Evolutionary conservation across 1,139 yeast species (phyloP), one percentile per base, ranked within the genome.

Genomic region (Yamadazyma dendronema): DNA sequence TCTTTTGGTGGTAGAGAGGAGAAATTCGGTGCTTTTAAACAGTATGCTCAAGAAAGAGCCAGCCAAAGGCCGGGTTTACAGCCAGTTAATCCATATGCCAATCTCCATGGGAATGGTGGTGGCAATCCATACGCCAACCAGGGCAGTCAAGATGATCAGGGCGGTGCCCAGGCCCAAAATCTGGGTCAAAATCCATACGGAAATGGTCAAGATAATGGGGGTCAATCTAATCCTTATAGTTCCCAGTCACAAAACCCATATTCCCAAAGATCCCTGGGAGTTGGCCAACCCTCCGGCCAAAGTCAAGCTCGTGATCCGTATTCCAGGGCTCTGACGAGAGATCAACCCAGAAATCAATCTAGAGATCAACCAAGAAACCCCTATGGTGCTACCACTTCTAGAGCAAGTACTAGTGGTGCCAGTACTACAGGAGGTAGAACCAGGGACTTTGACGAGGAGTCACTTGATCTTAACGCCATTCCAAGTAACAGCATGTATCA

Each of bases 1-100:
- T 36, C 36, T 5, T 39, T 36, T 29, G 51, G 48, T 17, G 50
- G 48, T 6, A 67, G 74, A 48, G 71, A 67, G 46, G 78, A 72
- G 48, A 78, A 79, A 50, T 84, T 84, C 56, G 77, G 82, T 8
- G 89, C 88, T 3, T 84, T 82, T 54, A 72, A 72, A 31, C 68
- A 69, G 39, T 80, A 74, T 58, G 84, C 87, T 11, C 74, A 72
- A 45, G 79, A 78, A 34, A 52, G 67, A 34, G 62, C 65, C 51
- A 41, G 52, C 39, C 46, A 57, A 46, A 53, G 67, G 55, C 62
- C 76, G 44, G 78, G 66, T 52, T 67, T 52, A 59, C 77, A 59
- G 34, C 79, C 67, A 47, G 79, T 42, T 6, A 69, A 70, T 39
- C 76, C 75, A 0, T 70, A 72, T 44, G 72, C 73, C 27, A 65